Conservation (phyloP, 257 asterid species). For the Anisodus tanguticus region DNA sequence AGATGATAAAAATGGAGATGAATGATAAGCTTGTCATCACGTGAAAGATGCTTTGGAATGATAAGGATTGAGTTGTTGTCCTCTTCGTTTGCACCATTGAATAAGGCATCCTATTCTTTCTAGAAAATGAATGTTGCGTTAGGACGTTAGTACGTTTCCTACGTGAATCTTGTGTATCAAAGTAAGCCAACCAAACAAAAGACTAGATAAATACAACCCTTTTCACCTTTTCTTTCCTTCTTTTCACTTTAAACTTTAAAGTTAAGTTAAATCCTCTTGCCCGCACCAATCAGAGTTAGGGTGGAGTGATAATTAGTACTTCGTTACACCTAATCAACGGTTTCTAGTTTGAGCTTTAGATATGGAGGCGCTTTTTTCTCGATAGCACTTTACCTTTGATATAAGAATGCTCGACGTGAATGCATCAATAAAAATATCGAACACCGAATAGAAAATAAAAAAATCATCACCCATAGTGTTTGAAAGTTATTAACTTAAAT, state of each 20-base stretch:
- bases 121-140: background rate
- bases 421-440: background rate
- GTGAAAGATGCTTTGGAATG: constrained; percentile 64
- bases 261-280: background rate
- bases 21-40: constrained; percentile 57
- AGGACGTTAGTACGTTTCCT: background rate
- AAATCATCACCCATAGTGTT: too few relatives aligned
- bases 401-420: too few relatives aligned
- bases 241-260: background rate
- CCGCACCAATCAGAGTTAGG: fast-evolving
- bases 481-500: too few relatives aligned
- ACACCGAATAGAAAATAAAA: background rate
- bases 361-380: too few relatives aligned
- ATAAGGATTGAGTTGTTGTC: constrained; percentile 49
- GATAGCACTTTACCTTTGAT: too few relatives aligned
- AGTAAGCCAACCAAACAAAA: constrained; percentile 16
- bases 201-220: background rate
- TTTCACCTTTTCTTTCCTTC: background rate
- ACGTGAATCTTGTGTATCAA: constrained; percentile 38
- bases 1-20: constrained; percentile 40
- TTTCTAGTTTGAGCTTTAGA: too few relatives aligned
- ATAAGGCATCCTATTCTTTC: constrained; percentile 24
- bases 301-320: background rate
- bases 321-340: too few relatives aligned
- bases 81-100: constrained; percentile 35